phyloP scores from a whole-genome alignment of 352 stramenopile genomes.

The Phytophthora idaei region DNA sequence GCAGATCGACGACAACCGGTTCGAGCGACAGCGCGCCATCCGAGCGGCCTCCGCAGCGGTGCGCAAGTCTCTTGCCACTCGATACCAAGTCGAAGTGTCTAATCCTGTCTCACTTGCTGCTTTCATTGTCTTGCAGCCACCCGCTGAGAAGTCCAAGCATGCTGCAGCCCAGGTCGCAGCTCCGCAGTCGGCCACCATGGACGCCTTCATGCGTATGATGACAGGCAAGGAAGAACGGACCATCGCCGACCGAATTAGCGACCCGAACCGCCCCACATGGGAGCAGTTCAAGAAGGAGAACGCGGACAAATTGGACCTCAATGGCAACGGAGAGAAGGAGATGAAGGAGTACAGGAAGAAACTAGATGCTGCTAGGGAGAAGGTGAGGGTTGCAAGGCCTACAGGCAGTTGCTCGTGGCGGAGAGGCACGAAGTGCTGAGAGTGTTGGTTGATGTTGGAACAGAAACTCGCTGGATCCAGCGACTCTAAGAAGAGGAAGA shows the following conservation, averaged over 20 bases:
- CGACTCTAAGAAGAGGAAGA: constrained; percentile 85
- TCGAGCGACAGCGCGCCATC: constrained; percentile 73
- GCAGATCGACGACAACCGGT: constrained; percentile 86
- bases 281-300: constrained; percentile 98
- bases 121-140: constrained; percentile 15
- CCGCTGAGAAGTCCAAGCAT: constrained; percentile 24
- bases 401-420: neutral
- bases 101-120: neutral
- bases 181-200: constrained; percentile 87
- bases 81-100: neutral
- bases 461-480: constrained; percentile 68
- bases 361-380: constrained; percentile 91
- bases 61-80: neutral
- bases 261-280: constrained; percentile 95
- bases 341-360: constrained; percentile 95
- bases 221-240: constrained; percentile 93
- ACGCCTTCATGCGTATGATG: constrained; percentile 94
- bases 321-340: constrained; percentile 87
- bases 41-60: constrained; percentile 48
- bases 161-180: constrained; percentile 2
- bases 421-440: constrained; percentile 1
- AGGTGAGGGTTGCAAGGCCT: constrained; percentile 39
- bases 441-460: constrained; percentile 5
- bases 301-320: constrained; percentile 92
- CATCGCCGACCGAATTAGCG: constrained; percentile 93